Evolutionary conservation across 140 eudicot genomes (phyloP).

Genomic region (Oenanthe javanica): DNA sequence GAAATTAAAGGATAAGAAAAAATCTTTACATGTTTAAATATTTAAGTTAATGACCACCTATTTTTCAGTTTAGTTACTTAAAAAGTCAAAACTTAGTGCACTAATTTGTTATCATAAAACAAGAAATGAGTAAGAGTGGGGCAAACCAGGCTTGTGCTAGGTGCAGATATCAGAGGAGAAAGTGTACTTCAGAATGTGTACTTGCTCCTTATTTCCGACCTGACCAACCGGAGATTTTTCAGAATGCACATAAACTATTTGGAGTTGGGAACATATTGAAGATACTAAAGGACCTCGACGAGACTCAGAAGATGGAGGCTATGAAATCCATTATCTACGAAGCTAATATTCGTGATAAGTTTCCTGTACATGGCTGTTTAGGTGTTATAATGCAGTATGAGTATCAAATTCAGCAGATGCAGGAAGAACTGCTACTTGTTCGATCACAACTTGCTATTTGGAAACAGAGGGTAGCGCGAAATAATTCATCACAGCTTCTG

Average conservation of each 20-base stretch:
- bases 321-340: slow-evolving; percentile 65
- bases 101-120: background rate
- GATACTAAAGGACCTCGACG: slow-evolving; percentile 48
- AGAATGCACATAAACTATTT: slow-evolving; percentile 57
- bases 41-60: background rate
- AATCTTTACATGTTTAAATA: background rate
- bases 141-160: slow-evolving; percentile 87
- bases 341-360: slow-evolving; percentile 51
- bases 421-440: slow-evolving; percentile 51
- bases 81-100: background rate
- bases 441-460: slow-evolving; percentile 31
- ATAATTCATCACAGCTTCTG: slow-evolving; percentile 4
- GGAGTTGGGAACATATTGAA: slow-evolving; percentile 64
- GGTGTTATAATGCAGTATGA: slow-evolving; percentile 35
- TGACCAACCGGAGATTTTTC: slow-evolving; percentile 68
- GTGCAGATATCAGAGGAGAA: slow-evolving; percentile 75
- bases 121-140: slow-evolving; percentile 67
- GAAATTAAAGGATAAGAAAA: background rate
- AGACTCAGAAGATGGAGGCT: slow-evolving; percentile 39
- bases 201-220: slow-evolving; percentile 87
- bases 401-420: slow-evolving; percentile 26
- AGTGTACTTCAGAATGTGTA: slow-evolving; percentile 70
- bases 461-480: slow-evolving; percentile 18
- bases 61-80: background rate
- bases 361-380: slow-evolving; percentile 61